These are phyloP conservation scores for Tetradesmus lagerheimii DNA, from an alignment of 139 green algal genomes.

Conservation along the genomic window DNA sequence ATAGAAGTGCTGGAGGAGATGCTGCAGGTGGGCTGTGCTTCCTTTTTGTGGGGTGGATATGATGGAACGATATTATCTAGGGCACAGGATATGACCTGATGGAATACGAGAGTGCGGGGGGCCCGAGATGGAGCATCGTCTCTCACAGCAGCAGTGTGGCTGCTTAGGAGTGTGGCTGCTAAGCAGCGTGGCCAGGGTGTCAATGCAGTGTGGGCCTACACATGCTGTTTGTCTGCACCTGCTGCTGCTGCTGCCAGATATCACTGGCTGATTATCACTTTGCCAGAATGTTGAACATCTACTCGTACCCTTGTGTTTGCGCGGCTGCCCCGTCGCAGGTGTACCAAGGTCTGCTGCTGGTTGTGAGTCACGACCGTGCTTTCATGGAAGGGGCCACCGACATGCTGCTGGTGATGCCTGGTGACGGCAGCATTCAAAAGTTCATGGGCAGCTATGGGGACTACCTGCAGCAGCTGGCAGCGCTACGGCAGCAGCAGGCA, in stretches of 20 bases:
- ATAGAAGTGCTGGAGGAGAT: constrained; percentile 74
- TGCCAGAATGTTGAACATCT: too few relatives aligned
- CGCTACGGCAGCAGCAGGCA: constrained; percentile 48
- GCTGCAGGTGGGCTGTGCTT: constrained; percentile 8
- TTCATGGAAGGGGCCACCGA: constrained; percentile 84
- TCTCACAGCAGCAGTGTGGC: neutral
- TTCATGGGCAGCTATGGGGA: constrained; percentile 75
- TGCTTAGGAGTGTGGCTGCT: neutral
- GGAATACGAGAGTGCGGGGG: too few relatives aligned
- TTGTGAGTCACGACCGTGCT: constrained; percentile 81
- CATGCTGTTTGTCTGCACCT: too few relatives aligned
- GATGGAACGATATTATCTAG: too few relatives aligned
- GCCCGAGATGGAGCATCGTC: neutral
- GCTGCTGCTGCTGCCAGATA: too few relatives aligned
- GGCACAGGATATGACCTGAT: too few relatives aligned
- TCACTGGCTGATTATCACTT: too few relatives aligned
- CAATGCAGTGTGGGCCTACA: too few relatives aligned
- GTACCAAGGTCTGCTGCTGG: constrained; percentile 63
- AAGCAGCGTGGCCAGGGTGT: too few relatives aligned
- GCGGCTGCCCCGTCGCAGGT: neutral
- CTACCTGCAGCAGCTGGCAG: constrained; percentile 62
- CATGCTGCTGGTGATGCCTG: constrained; percentile 80
- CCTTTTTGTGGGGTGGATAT: too few relatives aligned
- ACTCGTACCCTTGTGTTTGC: too few relatives aligned
- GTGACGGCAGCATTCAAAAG: constrained; percentile 72